Conservation (phyloP, 1,139 yeast genomes). For the Scheffersomyces titani region DNA sequence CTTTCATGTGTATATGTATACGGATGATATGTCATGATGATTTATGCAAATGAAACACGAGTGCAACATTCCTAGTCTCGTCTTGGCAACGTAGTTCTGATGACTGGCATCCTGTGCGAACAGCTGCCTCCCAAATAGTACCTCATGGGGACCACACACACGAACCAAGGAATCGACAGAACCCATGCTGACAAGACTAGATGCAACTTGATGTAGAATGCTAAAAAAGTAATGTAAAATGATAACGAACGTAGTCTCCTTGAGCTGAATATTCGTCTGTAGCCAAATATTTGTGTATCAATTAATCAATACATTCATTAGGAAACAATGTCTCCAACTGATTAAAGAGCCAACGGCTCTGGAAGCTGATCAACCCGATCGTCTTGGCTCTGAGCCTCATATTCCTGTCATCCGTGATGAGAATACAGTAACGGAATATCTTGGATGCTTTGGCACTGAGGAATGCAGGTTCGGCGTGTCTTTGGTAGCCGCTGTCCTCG, state of each 20-base stretch:
- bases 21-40: background rate
- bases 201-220: background rate
- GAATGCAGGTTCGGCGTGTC: background rate
- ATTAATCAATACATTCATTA: slow-evolving; percentile 42
- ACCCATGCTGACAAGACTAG: background rate
- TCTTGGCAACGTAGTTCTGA: background rate
- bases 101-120: background rate
- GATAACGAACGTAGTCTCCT: background rate
- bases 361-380: slow-evolving; percentile 57
- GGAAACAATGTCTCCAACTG: slow-evolving; percentile 48
- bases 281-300: too few species aligned
- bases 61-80: background rate
- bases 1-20: background rate
- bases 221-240: background rate
- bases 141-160: background rate
- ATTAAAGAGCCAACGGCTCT: slow-evolving; percentile 61
- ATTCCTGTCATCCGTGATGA: slow-evolving; percentile 73
- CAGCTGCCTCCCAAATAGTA: background rate
- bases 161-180: background rate
- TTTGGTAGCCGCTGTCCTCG: background rate
- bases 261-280: background rate
- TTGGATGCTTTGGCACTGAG: slow-evolving; percentile 35
- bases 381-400: slow-evolving; percentile 69
- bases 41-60: background rate
- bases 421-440: slow-evolving; percentile 55